Base-by-base conservation (phyloP, 2,329 filamentous ascomycete genomes). In the Penicillium thymicola region DNA sequence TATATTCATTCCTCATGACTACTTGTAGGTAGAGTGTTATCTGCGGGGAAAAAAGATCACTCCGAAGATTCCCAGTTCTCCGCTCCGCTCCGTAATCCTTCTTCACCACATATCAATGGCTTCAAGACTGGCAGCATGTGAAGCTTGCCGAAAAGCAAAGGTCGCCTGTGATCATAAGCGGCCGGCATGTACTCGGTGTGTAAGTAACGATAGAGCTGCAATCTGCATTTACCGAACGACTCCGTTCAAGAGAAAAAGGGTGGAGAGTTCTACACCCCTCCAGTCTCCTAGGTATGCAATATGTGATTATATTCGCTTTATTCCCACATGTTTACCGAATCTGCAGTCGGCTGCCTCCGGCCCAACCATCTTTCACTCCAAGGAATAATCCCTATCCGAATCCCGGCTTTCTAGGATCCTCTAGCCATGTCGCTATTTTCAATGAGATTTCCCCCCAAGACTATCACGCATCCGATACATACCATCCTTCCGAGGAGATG, bases 351-450 rank as follows among this genome's bases (percentile, higher is more conserved):
- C 37, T 46, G 37, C 58, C 63, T 16, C 55, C 64, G 18, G 60
- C 64, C 6, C 58, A 59, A 30, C 61, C 65, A 23, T 55, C 61
- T 7, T 65, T 62, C 42, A 57, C 55, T 16, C 56, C 65, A 30
- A 60, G 64, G 18, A 62, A 58, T 21, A 64, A 64, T 50, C 59
- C 59, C n/a, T 69, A 69, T 46, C 67, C 66, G 2, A 69, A 69
- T 47, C 67, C 67, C 9, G 67, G 66, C 10, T 69, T 65, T 51
- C 34, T 68, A 40, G 67, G 66, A 2, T 64, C 62, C 9, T 69
- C 67, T 16, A 69, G 67, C 38, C 67, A 69, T 64, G 64, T 61
- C 7, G 64, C 66, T 9, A 69, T 69, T 34, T 69, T 69, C 46
- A 65, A 65, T 21, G 63, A 69, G 36, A 68, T 69, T 38, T 60